Base-by-base conservation (phyloP, 345 rosid genomes). In the Eucalyptus pauciflora region DNA sequence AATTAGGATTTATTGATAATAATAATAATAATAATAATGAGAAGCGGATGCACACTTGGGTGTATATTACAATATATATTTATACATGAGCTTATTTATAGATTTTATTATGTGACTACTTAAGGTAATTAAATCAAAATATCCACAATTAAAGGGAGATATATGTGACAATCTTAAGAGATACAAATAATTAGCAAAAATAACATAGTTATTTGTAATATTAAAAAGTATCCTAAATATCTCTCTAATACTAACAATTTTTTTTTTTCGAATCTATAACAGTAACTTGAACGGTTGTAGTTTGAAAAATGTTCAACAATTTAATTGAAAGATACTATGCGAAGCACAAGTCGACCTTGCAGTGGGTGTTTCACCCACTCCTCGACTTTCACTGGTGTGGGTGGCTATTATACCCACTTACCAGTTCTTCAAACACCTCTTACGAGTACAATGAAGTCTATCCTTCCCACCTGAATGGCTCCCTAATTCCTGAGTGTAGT, bases 381-480 rank as follows among this genome's bases (percentile, higher is more conserved):
- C 58, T 52, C 10, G 4, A 20, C 1, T 52, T 52, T 52, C 2
- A 52, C 1, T 7, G 1, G 24, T 7, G 10, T 18, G 58, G 24
- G 4, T 1, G 10, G 10, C 0, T 52, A 52, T 52, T 52, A 3
- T 52, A 18, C 0, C 2, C 1, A 1, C 58, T 0, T 52, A 52
- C 1, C 5, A 20, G 10, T 20, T 52, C 0, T 3, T 52, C 2
- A 52, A 3, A 52, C 2, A 52, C 1, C 10, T 3, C 1, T 52
- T 20, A 52, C 0, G 0, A 52, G 0, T 20, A 4, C 1, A 2
- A 10, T 52, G 1, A 2, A 52, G 0, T 52, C 10, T 0, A 18
- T 1, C 24, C 0, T 52, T 52, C 25, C 8, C 25, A 52, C 10
- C 2, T 18, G 5, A 20, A 52, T 18, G 58, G 10, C 25, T 5